Percentiles rank a stretch among this genome's conserved stretches.
Evolutionary conservation across 148 eudicot genomes (phyloP).

Genomic region (Oxyria digyna): DNA sequence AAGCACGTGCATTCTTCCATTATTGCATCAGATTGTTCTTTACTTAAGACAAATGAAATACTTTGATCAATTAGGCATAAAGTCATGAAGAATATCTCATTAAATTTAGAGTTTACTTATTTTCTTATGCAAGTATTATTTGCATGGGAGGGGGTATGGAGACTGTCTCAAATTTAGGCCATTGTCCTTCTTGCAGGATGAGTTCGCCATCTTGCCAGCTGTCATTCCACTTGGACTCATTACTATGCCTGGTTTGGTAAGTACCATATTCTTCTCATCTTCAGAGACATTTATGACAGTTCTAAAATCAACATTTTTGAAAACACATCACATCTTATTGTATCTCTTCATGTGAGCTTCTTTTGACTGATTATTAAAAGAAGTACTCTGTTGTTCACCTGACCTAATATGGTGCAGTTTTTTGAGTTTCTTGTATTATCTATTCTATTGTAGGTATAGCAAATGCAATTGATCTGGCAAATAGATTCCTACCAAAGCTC

Average conservation of each 20-base stretch:
- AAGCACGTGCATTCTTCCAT: background rate
- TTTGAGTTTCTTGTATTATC: no score
- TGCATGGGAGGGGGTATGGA: background rate
- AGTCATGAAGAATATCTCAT: background rate
- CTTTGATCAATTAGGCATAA: background rate
- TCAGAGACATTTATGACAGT: background rate
- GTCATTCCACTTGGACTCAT: constrained; percentile 61
- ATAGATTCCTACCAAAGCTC: no score
- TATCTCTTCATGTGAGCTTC: no score
- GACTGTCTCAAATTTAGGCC: background rate
- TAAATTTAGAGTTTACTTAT: background rate
- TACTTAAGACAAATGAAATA: background rate
- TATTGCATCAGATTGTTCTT: background rate
- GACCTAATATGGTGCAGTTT: no score
- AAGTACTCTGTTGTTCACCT: no score
- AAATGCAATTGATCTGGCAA: no score
- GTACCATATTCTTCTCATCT: constrained; percentile 5
- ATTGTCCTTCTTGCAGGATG: constrained; percentile 36
- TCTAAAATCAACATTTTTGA: background rate
- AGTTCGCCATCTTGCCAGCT: constrained; percentile 67
- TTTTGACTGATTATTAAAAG: no score
- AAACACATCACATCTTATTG: no score
- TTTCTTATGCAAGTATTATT: background rate
- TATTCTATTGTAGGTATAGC: no score
- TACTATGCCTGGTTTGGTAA: constrained; percentile 73